Percentiles rank a stretch among this genome's conserved stretches.
Evolutionary conservation across 192 early-diverging fungal species (phyloP).

Genomic region (Coemansia sp.): DNA sequence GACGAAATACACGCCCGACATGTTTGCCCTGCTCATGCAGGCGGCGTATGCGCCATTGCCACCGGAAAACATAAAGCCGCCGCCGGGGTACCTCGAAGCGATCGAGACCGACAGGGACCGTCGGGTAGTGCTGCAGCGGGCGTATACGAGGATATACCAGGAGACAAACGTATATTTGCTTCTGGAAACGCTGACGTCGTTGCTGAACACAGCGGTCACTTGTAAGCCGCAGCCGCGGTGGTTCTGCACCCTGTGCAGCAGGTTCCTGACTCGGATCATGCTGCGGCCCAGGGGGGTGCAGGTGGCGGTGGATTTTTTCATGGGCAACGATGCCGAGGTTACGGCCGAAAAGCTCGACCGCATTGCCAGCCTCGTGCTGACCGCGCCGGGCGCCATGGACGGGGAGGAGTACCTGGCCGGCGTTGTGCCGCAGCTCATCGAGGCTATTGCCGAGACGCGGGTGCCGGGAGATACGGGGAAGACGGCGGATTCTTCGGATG

Average conservation of each 20-base stretch:
- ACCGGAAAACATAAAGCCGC: background rate
- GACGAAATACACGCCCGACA: slow-evolving; percentile 59
- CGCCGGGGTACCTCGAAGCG: slow-evolving; percentile 28
- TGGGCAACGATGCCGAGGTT: slow-evolving; percentile 51
- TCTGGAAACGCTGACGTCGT: slow-evolving; percentile 63
- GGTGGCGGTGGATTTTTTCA: slow-evolving; percentile 65
- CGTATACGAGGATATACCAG: slow-evolving; percentile 45
- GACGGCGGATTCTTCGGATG: too few species aligned
- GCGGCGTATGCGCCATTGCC: slow-evolving; percentile 64
- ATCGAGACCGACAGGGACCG: slow-evolving; percentile 34
- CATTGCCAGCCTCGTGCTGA: slow-evolving; percentile 27
- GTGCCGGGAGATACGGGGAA: too few species aligned
- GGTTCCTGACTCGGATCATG: slow-evolving; percentile 67
- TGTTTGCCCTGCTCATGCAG: slow-evolving; percentile 66
- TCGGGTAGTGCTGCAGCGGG: slow-evolving; percentile 22
- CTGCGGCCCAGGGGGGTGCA: slow-evolving; percentile 62
- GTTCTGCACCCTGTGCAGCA: slow-evolving; percentile 63
- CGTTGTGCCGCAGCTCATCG: slow-evolving; percentile 27
- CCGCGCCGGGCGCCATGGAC: slow-evolving; percentile 19
- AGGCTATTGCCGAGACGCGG: slow-evolving; percentile 8
- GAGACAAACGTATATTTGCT: slow-evolving; percentile 55
- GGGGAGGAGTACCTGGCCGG: slow-evolving; percentile 6
- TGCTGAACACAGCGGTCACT: slow-evolving; percentile 59
- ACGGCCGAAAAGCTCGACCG: slow-evolving; percentile 35
- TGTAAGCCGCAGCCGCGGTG: slow-evolving; percentile 55